These are phyloP conservation scores for Russula earlei DNA, from an alignment of 768 basidiomycete genomes.

Conservation along the genomic window DNA sequence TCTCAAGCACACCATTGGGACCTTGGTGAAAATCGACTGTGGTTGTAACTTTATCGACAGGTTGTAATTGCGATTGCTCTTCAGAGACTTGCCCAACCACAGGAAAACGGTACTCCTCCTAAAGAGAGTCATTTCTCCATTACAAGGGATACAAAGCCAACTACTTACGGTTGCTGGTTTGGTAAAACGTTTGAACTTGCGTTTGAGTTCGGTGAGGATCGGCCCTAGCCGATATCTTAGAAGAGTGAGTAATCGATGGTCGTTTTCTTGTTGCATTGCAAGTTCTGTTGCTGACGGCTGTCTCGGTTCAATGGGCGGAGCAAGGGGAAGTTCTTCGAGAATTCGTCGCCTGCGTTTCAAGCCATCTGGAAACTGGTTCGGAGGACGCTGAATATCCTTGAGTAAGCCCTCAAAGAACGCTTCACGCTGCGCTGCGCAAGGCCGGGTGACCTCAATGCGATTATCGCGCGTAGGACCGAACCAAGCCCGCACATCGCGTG, in stretches of 20 bases:
- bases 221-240: slow-evolving; percentile 88
- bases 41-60: slow-evolving; percentile 30
- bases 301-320: slow-evolving; percentile 83
- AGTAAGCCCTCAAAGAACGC: slow-evolving; percentile 73
- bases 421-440: slow-evolving; percentile 46
- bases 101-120: slow-evolving; percentile 73
- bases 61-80: slow-evolving; percentile 21
- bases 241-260: slow-evolving; percentile 66
- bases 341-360: slow-evolving; percentile 74
- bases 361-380: slow-evolving; percentile 85
- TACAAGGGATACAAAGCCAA: neutral
- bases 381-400: slow-evolving; percentile 60
- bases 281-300: slow-evolving; percentile 76
- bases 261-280: slow-evolving; percentile 72
- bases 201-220: slow-evolving; percentile 79
- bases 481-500: slow-evolving; percentile 81
- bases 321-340: slow-evolving; percentile 77
- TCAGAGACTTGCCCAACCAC: slow-evolving; percentile 21
- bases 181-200: slow-evolving; percentile 86
- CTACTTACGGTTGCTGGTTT: slow-evolving; percentile 63
- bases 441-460: slow-evolving; percentile 52
- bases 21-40: slow-evolving; percentile 30
- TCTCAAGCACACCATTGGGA: slow-evolving; percentile 37
- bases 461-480: slow-evolving; percentile 75
- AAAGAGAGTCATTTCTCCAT: neutral